phyloP scores from a whole-genome alignment of 2,329 filamentous ascomycete species.

The Pezizomycotina sp. region DNA sequence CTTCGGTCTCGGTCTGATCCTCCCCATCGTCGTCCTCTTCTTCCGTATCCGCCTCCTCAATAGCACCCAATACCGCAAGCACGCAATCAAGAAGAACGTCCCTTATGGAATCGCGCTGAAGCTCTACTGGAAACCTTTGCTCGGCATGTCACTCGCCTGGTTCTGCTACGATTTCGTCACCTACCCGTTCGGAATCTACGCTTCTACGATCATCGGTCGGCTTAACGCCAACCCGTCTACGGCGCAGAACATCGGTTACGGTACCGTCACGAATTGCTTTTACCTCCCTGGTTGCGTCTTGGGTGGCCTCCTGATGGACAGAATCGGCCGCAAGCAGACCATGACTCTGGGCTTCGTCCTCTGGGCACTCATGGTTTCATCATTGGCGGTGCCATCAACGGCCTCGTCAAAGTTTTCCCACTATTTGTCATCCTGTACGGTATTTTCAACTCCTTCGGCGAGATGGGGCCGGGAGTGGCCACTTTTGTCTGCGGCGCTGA shows the following conservation, averaged over 20 bases:
- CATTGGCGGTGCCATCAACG: constrained; percentile 34
- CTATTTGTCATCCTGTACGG: constrained; percentile 39
- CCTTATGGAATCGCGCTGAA: constrained; percentile 36
- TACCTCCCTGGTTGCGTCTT: constrained; percentile 36
- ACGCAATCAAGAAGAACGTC: constrained; percentile 38
- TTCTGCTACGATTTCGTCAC: constrained; percentile 42
- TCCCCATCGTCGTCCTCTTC: constrained; percentile 40
- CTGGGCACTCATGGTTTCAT: constrained; percentile 35
- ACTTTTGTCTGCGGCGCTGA: constrained; percentile 32
- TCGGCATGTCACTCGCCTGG: constrained; percentile 40
- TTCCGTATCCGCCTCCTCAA: constrained; percentile 40
- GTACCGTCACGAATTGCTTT: constrained; percentile 37
- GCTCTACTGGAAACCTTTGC: constrained; percentile 40
- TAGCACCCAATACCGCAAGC: constrained; percentile 36
- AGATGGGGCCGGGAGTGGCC: constrained; percentile 36
- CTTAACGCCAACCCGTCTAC: constrained; percentile 32
- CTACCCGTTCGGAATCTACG: constrained; percentile 41
- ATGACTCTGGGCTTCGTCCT: constrained; percentile 37
- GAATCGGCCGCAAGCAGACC: constrained; percentile 35
- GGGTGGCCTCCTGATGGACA: constrained; percentile 36
- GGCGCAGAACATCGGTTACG: constrained; percentile 33
- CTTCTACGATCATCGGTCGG: constrained; percentile 36
- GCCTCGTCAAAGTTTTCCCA: constrained; percentile 35
- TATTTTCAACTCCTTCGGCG: constrained; percentile 35
- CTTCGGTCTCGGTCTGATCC: constrained; percentile 35